Evolutionary conservation across 2,329 filamentous ascomycete species (phyloP), one percentile per base, ranked within the genome.

Genomic region (Huntiella bhutanensis): DNA sequence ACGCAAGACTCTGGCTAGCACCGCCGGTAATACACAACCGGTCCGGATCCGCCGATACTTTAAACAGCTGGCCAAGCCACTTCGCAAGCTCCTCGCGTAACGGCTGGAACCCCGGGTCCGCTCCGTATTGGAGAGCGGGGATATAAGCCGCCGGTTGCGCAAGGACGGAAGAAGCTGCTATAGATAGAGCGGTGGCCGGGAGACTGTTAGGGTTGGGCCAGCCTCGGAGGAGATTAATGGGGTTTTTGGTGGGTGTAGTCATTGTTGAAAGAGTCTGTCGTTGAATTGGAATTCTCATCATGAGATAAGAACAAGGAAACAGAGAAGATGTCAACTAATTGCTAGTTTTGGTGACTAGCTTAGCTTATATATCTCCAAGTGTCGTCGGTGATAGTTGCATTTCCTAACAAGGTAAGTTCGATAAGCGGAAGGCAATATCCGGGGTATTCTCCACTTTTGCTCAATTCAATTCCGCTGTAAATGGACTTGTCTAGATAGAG

Each of bases 21-120:
- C 87, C 87, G 39, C 86, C 85, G 0, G 82, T 83, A 57, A 94
- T 79, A 57, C 78, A 82, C 46, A 94, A 79, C 32, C 83, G 70
- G 2, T 74, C 67, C 3, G 68, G 56, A 11, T 68, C 66, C 11
- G 48, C 33, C 38, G 22, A 38, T 10, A 47, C 41, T 48, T 53
- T 47, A 7, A 60, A 55, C 43, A 38, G 19, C 19, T 17, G n/a
- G 17, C 49, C 58, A 36, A 94, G 65, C 82, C 83, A 94, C 35
- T 61, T 57, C 3, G 83, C 78, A 33, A 94, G 62, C 36, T 73
- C 69, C 51, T 73, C 65, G 11, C 84, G 71, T 34, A 91, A 66
- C n/a, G 76, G 75, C 51, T 69, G 62, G 55, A 80, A 80, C 22
- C 87, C 87, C 38, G 73, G 64, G 58, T 92, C 83, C 0, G 84